Percentiles rank a stretch among this genome's conserved stretches.
These are phyloP conservation scores for Chionographis japonica DNA, from an alignment of 106 monocot genomes.

Conservation along the genomic window DNA sequence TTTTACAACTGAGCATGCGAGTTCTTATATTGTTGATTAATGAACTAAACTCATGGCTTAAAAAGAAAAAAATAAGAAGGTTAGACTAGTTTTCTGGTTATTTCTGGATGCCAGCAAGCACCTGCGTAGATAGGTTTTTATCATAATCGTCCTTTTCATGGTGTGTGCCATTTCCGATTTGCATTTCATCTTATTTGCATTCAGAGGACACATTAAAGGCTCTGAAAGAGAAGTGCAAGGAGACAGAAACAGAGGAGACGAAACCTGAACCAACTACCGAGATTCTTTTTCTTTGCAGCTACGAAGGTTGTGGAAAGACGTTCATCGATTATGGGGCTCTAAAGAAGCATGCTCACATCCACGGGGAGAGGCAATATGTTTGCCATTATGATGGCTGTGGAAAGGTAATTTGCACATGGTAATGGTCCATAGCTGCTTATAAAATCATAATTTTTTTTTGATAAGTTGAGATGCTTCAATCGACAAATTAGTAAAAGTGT, in stretches of 20 bases:
- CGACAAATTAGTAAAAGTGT: too few relatives aligned
- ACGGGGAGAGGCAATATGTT: slow-evolving; percentile 65
- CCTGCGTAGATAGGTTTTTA: too few relatives aligned
- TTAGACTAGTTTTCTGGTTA: too few relatives aligned
- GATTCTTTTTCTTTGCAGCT: slow-evolving; percentile 62
- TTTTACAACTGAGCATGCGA: too few relatives aligned
- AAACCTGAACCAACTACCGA: slow-evolving; percentile 65
- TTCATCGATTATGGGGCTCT: slow-evolving; percentile 40
- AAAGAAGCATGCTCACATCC: slow-evolving; percentile 57
- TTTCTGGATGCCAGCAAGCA: too few relatives aligned
- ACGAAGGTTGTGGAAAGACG: slow-evolving; percentile 62
- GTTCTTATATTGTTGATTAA: too few relatives aligned
- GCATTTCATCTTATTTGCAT: not conserved
- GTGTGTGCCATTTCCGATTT: not conserved
- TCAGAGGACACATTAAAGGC: slow-evolving; percentile 53
- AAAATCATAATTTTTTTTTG: too few relatives aligned
- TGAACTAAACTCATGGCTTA: too few relatives aligned
- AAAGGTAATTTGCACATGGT: slow-evolving; percentile 37
- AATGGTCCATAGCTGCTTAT: not conserved
- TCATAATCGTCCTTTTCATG: too few relatives aligned
- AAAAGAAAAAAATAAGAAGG: too few relatives aligned
- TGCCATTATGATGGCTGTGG: slow-evolving; percentile 63
- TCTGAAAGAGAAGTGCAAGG: slow-evolving; percentile 49
- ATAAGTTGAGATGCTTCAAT: too few relatives aligned
- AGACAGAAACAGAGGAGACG: slow-evolving; percentile 30